Conservation (phyloP, 2,329 filamentous ascomycete species). For the Microdochium paspali region DNA sequence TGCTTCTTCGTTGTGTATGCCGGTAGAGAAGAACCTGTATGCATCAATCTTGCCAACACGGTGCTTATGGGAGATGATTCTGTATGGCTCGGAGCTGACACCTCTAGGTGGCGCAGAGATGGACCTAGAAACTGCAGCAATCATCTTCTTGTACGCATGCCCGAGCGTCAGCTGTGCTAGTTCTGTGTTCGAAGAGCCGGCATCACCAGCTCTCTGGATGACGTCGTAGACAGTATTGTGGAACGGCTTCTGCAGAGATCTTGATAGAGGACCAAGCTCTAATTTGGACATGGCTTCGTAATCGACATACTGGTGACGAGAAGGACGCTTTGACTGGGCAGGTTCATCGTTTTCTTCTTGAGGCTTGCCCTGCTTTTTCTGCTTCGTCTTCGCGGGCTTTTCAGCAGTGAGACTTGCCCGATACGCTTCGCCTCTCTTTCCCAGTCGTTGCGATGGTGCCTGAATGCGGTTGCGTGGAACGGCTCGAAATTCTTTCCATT, state of each 20-base stretch:
- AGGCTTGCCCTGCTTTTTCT: conserved; percentile 3
- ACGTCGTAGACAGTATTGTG: conserved; percentile 21
- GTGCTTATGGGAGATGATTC: conserved; percentile 24
- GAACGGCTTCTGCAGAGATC: conserved; percentile 23
- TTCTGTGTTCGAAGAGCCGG: conserved; percentile 21
- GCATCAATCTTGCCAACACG: conserved; percentile 29
- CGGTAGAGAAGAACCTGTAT: conserved; percentile 25
- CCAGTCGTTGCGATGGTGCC: conserved; percentile 16
- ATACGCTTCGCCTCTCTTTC: conserved; percentile 17
- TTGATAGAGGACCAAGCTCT: conserved; percentile 10
- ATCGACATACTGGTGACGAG: background rate
- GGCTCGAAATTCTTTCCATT: conserved; percentile 46
- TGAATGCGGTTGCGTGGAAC: conserved; percentile 31
- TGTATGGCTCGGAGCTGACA: conserved; percentile 29
- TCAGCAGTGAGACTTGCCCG: conserved; percentile 12
- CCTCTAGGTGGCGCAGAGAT: conserved; percentile 20
- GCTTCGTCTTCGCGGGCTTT: conserved; percentile 4
- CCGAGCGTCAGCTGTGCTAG: conserved; percentile 20
- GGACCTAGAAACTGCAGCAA: conserved; percentile 20
- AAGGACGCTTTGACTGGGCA: background rate
- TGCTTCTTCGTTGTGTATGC: background rate
- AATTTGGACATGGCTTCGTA: background rate
- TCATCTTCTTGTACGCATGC: conserved; percentile 19
- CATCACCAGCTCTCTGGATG: conserved; percentile 18
- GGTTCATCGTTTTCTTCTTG: background rate